Evolutionary conservation across 1,139 yeast species (phyloP), one percentile per base, ranked within the genome.

Genomic region (Geotrichum klebahnii): DNA sequence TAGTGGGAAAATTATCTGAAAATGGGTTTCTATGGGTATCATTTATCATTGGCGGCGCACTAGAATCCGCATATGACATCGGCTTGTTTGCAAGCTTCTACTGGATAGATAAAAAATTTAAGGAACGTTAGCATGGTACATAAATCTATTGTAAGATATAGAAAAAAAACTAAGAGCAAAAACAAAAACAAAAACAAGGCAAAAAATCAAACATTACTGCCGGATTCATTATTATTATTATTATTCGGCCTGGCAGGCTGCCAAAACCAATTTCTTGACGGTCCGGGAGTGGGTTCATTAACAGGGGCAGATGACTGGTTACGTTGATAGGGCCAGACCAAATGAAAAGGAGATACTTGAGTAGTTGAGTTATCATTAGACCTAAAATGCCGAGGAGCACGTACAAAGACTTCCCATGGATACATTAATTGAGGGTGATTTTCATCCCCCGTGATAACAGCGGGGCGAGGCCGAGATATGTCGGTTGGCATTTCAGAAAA

Each of bases 1-100:
- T 85, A 59, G 85, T 95, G 0, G 97, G 97, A 2, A 67, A 73
- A 39, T 69, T 88, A 45, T 94, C 96, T 0, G 74, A 74, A 23
- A 60, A 61, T 16, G 76, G 76, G 1, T 61, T 62, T n/a, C 69
- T 87, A 44, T 70, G 78, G 68, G 61, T 72, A 42, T 81, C 92
- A 32, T 88, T 81, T 59, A 59, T 79, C 12, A 76, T 87, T 5
- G 79, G 83, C 59, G 90, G 92, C n/a, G 60, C 64, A 0, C 74
- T 84, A 20, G 78, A 70, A 51, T 57, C 64, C 38, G 56, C 58
- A 8, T 69, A 63, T 54, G 68, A 63, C 40, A 38, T 60, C 43
- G 60, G 68, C 50, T 43, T 62, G 38, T 44, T 59, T 31, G 44
- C 51, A 9, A 40, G 59, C 35, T 59, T 61, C 51, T 40, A 41